phyloP scores from a whole-genome alignment of 768 basidiomycete genomes.

The Trichaptum fuscoviolaceum region DNA sequence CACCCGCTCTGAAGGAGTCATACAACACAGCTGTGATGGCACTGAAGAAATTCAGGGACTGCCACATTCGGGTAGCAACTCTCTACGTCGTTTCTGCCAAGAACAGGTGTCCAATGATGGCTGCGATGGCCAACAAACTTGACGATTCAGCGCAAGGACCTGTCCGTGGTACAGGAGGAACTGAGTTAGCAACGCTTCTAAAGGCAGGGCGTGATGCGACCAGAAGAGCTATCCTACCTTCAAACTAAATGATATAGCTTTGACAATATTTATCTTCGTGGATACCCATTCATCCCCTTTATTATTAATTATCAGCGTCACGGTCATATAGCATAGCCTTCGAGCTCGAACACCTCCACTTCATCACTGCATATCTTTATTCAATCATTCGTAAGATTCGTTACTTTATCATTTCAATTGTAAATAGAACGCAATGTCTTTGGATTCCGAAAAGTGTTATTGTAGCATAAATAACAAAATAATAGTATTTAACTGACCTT shows the following conservation, averaged over 20 bases:
- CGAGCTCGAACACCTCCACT: not conserved
- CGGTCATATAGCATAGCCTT: not conserved
- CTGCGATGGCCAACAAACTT: slow-evolving; percentile 34
- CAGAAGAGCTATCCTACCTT: slow-evolving; percentile 44
- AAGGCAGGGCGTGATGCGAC: slow-evolving; percentile 93
- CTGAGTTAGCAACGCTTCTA: slow-evolving; percentile 70
- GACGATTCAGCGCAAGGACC: slow-evolving; percentile 41
- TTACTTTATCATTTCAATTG: not conserved
- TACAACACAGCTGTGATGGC: slow-evolving; percentile 79
- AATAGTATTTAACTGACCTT: not conserved
- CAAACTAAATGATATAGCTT: not conserved
- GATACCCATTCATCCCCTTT: not conserved
- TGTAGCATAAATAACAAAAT: not conserved
- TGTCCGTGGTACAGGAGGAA: slow-evolving; percentile 86
- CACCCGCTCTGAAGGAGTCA: slow-evolving; percentile 56
- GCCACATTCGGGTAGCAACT: slow-evolving; percentile 85
- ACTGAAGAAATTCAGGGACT: slow-evolving; percentile 78
- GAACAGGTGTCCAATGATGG: slow-evolving; percentile 51
- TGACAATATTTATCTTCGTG: not conserved
- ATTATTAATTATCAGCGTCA: not conserved
- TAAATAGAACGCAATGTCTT: not conserved
- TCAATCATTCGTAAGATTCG: not conserved
- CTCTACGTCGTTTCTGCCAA: slow-evolving; percentile 75
- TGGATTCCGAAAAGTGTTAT: not conserved
- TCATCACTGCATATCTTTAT: not conserved